phyloP scores from a whole-genome alignment of 106 monocot genomes.

The Phalaenopsis aphrodite region DNA sequence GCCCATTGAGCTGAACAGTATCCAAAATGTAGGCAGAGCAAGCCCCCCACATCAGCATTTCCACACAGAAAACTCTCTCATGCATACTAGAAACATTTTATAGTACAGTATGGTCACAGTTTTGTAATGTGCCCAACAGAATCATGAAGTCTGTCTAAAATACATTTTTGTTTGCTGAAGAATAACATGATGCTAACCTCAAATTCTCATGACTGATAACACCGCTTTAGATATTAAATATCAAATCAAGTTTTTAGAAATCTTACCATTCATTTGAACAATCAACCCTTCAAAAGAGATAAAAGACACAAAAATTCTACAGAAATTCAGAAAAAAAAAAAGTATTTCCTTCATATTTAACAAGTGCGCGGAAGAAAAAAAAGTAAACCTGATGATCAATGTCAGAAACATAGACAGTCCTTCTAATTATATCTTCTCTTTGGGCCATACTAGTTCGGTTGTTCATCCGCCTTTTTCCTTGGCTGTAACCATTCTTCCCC shows the following conservation, averaged over 20 bases:
- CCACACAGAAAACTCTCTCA: not conserved
- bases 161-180: not conserved
- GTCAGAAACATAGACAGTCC: conserved; percentile 93
- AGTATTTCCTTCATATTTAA: not conserved
- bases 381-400: conserved; percentile 77
- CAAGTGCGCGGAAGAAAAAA: not conserved
- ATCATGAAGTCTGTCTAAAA: not conserved
- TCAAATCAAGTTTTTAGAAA: not conserved
- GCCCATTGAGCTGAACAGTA: not conserved
- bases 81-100: not conserved
- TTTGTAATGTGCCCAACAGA: not conserved
- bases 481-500: conserved; percentile 43
- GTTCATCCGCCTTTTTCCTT: conserved; percentile 57
- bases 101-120: not conserved
- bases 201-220: not conserved
- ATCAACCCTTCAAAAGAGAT: not conserved
- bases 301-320: not conserved
- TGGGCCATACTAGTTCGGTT: conserved; percentile 78
- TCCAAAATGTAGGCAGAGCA: not conserved
- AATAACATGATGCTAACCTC: not conserved
- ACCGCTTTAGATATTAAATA: not conserved
- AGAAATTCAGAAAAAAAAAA: not conserved
- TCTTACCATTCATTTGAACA: not conserved
- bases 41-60: not conserved
- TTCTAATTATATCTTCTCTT: conserved; percentile 70